Conservation (phyloP, 129 eudicot species). For the Centaurea solstitialis region DNA sequence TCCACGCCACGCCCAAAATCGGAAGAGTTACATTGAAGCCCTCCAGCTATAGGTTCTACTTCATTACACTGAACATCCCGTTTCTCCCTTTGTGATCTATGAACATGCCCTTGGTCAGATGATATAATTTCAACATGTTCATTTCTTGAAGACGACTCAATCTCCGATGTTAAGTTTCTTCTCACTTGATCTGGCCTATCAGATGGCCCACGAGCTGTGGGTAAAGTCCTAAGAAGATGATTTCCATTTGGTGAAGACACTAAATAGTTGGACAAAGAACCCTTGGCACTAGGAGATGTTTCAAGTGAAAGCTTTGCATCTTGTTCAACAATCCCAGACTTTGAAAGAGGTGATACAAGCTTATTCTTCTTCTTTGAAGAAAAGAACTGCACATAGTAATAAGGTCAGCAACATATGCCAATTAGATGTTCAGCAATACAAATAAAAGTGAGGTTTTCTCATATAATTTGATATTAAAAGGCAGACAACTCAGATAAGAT, state of each 20-base stretch:
- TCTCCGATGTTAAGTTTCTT: conserved; percentile 67
- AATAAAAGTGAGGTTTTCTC: conserved; percentile 8
- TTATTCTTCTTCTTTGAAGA: conserved; percentile 77
- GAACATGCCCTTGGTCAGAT: conserved; percentile 16
- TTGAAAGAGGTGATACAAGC: conserved; percentile 47
- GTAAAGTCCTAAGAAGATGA: conserved; percentile 28
- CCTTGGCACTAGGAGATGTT: conserved; percentile 81
- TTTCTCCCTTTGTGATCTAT: conserved; percentile 12
- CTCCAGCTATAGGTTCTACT: conserved; percentile 16
- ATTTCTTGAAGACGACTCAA: conserved; percentile 35
- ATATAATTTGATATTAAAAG: not conserved
- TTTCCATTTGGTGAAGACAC: conserved; percentile 56
- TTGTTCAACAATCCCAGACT: conserved; percentile 48
- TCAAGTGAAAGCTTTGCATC: conserved; percentile 48
- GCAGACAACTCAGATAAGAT: not conserved
- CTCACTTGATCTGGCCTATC: conserved; percentile 48
- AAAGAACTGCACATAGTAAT: conserved; percentile 61
- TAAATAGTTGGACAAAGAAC: conserved; percentile 66
- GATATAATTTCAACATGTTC: conserved; percentile 26
- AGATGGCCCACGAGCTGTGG: conserved; percentile 35
- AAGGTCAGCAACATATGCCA: conserved; percentile 12
- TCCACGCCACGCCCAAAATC: conserved; percentile 25
- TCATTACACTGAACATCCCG: conserved; percentile 3
- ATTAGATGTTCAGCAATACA: not conserved
- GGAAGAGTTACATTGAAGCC: conserved; percentile 7